These are phyloP conservation scores for Penicillium expansum DNA, from an alignment of 2,329 filamentous ascomycete species.

Conservation along the genomic window DNA sequence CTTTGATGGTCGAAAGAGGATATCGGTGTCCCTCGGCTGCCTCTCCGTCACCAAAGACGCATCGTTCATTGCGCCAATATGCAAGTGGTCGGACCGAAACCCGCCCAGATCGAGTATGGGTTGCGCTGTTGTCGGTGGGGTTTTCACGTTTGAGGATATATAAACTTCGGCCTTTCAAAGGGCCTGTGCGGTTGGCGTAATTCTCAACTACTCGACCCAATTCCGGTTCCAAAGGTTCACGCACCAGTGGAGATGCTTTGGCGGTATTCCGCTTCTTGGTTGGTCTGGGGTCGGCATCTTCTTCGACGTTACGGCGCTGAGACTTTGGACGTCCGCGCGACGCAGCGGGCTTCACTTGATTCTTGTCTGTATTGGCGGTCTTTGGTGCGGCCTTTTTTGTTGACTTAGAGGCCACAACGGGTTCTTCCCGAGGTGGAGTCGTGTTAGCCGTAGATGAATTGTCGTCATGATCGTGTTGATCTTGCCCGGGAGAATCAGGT, in stretches of 20 bases:
- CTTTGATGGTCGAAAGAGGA: conserved; percentile 68
- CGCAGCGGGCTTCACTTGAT: conserved; percentile 25
- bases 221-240: conserved; percentile 35
- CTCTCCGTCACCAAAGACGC: conserved; percentile 65
- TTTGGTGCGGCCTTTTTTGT: conserved; percentile 21
- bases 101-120: conserved; percentile 73
- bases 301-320: conserved; percentile 20
- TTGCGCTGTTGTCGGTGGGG: conserved; percentile 54
- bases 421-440: conserved; percentile 12
- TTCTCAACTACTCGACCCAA: conserved; percentile 45
- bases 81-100: conserved; percentile 74
- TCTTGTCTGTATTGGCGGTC: conserved; percentile 17
- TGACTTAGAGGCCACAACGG: conserved; percentile 17
- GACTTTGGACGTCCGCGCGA: conserved; percentile 33
- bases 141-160: conserved; percentile 53
- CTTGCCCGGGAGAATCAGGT: conserved; percentile 9
- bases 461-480: conserved; percentile 20
- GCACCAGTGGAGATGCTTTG: conserved; percentile 22
- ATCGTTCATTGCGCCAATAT: conserved; percentile 82
- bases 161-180: conserved; percentile 49
- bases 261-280: conserved; percentile 34
- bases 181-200: conserved; percentile 44
- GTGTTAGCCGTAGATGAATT: conserved; percentile 15
- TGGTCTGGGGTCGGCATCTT: conserved; percentile 27
- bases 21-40: conserved; percentile 56